Conservation (phyloP, 345 rosid species). For the Murraya paniculata region DNA sequence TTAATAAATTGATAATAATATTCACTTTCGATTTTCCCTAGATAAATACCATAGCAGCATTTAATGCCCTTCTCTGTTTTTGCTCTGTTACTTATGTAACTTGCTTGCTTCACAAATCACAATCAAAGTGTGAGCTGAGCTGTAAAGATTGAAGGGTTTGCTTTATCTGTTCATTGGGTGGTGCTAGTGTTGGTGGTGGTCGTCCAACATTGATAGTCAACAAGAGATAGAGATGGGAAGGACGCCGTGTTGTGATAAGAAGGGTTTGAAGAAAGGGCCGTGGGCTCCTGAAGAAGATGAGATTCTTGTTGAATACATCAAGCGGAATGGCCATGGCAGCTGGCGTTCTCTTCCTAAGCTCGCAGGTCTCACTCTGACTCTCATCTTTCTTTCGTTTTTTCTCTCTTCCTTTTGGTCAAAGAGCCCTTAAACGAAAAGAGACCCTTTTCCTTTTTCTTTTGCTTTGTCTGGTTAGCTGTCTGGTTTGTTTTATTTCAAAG, state of each 20-base stretch:
- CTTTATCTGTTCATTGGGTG: conserved; percentile 3
- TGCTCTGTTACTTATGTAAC: neutral
- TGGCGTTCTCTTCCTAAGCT: conserved; percentile 93
- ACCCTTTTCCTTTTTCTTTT: too few relatives aligned
- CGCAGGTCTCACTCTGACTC: conserved; percentile 43
- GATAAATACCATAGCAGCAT: conserved; percentile 34
- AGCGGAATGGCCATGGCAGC: conserved; percentile 86
- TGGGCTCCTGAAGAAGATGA: conserved; percentile 97
- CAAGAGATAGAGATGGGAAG: conserved; percentile 58
- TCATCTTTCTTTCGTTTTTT: neutral
- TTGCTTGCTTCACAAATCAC: neutral
- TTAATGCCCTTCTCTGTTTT: conserved; percentile 19
- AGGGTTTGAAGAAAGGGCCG: conserved; percentile 90
- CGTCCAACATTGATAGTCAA: neutral
- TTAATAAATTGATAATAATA: neutral
- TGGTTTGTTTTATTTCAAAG: too few relatives aligned
- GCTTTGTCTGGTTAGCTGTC: too few relatives aligned
- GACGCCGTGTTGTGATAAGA: conserved; percentile 84
- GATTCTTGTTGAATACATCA: conserved; percentile 64
- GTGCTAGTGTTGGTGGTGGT: neutral
- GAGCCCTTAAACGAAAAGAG: too few relatives aligned
- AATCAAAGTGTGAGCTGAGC: neutral
- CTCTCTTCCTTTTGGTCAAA: neutral
- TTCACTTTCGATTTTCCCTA: conserved; percentile 29
- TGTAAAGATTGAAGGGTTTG: neutral